phyloP scores from a whole-genome alignment of 1,284 basidiomycete species.

The Irpex lacteus region DNA sequence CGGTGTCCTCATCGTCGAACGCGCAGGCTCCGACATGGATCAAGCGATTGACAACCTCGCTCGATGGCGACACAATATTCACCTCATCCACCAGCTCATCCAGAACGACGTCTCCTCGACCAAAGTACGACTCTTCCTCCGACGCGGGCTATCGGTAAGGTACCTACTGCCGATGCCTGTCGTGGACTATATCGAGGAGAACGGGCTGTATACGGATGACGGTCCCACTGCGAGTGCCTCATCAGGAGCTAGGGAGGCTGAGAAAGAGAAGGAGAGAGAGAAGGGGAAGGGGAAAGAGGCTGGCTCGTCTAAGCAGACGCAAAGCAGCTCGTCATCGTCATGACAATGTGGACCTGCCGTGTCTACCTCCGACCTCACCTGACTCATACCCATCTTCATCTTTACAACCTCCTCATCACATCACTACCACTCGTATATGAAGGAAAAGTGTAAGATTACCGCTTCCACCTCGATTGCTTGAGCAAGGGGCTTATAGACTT shows the following conservation, averaged over 20 bases:
- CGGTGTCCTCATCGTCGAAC: conserved; percentile 93
- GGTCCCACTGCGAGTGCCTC: conserved; percentile 27
- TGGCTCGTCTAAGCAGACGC: background rate
- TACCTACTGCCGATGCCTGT: conserved; percentile 92
- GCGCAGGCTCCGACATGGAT: conserved; percentile 90
- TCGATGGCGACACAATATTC: conserved; percentile 86
- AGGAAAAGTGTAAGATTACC: no score
- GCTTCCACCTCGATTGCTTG: no score
- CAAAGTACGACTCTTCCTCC: conserved; percentile 88
- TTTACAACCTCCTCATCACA: background rate
- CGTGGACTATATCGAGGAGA: conserved; percentile 91
- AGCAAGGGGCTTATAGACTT: no score
- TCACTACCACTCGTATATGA: no score
- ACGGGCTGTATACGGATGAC: conserved; percentile 74
- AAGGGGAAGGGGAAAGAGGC: conserved; percentile 22
- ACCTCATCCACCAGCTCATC: conserved; percentile 93
- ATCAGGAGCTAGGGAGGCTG: conserved; percentile 24
- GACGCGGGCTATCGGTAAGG: conserved; percentile 90
- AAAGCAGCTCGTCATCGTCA: background rate
- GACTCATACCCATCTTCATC: background rate
- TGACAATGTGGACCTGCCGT: no score
- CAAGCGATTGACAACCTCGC: conserved; percentile 75
- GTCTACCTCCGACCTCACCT: background rate
- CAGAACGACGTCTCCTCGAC: conserved; percentile 98
- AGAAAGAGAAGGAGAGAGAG: conserved; percentile 44